phyloP scores from a whole-genome alignment of 805 yeast genomes.

The Schizosaccharomyces octosporus region DNA sequence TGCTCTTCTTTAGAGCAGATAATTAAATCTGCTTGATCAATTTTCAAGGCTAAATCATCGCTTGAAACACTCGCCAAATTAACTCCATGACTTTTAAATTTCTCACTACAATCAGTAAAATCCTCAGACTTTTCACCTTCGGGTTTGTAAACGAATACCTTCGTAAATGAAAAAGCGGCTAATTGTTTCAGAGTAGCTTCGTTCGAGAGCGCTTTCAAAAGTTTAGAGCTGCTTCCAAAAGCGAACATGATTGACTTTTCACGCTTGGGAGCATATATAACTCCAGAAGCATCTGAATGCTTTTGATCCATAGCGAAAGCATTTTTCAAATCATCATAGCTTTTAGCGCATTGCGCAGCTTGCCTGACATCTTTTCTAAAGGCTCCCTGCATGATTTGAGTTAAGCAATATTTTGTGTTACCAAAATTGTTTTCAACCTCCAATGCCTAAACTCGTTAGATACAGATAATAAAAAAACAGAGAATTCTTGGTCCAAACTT shows the following conservation, averaged over 20 bases:
- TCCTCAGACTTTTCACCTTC: not conserved
- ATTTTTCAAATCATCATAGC: not conserved
- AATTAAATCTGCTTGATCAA: not conserved
- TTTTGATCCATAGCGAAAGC: not conserved
- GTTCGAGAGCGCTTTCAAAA: not conserved
- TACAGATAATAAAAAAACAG: not conserved
- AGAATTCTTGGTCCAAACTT: not conserved
- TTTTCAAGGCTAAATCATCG: not conserved
- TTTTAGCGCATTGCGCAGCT: not conserved
- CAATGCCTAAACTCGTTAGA: constrained; percentile 15
- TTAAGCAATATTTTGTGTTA: constrained; percentile 60
- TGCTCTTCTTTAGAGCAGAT: not conserved
- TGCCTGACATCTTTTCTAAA: not conserved
- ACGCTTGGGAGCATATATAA: not conserved
- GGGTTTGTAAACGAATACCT: not conserved
- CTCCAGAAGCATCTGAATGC: not conserved
- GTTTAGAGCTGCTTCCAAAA: not conserved
- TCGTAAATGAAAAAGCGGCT: not conserved
- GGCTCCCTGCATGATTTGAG: constrained; percentile 55
- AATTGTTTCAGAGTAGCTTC: not conserved
- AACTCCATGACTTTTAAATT: not conserved
- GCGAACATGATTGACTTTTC: not conserved
- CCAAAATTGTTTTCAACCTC: constrained; percentile 36
- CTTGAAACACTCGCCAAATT: not conserved
- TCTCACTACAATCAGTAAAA: not conserved